Percentiles rank a stretch among this genome's conserved stretches.
These are phyloP conservation scores for Russula emetica DNA, from an alignment of 768 basidiomycete species.

Conservation along the genomic window DNA sequence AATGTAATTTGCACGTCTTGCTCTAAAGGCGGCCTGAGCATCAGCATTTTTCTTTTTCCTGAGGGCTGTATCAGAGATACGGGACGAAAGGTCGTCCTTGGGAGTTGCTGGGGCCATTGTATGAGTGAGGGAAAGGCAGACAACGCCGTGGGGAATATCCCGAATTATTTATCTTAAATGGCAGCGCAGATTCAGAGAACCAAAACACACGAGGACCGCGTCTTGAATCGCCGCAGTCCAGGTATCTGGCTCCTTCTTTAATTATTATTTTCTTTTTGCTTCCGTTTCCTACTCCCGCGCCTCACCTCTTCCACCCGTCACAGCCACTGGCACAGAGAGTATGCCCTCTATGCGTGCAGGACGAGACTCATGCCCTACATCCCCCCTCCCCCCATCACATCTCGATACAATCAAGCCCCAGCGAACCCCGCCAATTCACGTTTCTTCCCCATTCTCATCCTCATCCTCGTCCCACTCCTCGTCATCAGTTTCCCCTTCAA, in stretches of 20 bases:
- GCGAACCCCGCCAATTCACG: neutral
- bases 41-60: slow-evolving; percentile 89
- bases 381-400: neutral
- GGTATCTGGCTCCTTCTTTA: slow-evolving; percentile 14
- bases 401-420: neutral
- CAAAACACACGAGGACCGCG: slow-evolving; percentile 58
- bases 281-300: slow-evolving; percentile 15
- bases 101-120: slow-evolving; percentile 35
- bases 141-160: slow-evolving; percentile 27
- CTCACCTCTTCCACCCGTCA: slow-evolving; percentile 19
- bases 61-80: slow-evolving; percentile 62
- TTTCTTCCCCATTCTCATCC: slow-evolving; percentile 23
- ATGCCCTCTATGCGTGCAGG: neutral
- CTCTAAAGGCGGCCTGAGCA: slow-evolving; percentile 82
- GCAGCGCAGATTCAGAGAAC: slow-evolving; percentile 61
- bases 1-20: slow-evolving; percentile 80
- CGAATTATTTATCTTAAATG: slow-evolving; percentile 32
- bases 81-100: slow-evolving; percentile 37
- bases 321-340: neutral
- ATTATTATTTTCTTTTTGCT: slow-evolving; percentile 17
- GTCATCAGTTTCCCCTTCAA: slow-evolving; percentile 49
- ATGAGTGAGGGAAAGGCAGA: slow-evolving; percentile 27
- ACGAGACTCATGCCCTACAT: neutral
- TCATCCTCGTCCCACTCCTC: slow-evolving; percentile 24
- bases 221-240: slow-evolving; percentile 3